Conservation (phyloP, 495 filamentous ascomycete genomes). For the Aspergillus homomorphus region DNA sequence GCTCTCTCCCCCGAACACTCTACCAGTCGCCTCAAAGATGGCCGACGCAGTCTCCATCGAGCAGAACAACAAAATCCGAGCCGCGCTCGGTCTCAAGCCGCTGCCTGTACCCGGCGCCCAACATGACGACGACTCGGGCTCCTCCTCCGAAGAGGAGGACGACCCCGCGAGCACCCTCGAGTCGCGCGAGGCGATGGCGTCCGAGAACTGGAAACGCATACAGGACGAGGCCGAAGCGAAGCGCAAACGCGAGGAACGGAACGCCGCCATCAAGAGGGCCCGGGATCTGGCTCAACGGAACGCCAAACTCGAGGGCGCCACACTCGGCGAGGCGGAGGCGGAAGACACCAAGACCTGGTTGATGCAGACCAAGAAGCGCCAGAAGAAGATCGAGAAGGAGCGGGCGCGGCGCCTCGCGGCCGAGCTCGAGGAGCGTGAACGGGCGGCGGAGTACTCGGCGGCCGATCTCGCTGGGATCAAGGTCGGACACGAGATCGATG, state of each 20-base stretch:
- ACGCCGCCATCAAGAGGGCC: slow-evolving; percentile 79
- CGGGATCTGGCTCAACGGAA: slow-evolving; percentile 77
- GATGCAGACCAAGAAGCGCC: slow-evolving; percentile 78
- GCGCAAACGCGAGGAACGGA: slow-evolving; percentile 70
- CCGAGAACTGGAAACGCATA: slow-evolving; percentile 68
- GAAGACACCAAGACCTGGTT: slow-evolving; percentile 83
- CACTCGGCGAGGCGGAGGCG: slow-evolving; percentile 65
- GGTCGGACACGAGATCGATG: slow-evolving; percentile 78
- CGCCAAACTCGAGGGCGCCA: slow-evolving; percentile 71
- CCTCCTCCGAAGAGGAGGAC: slow-evolving; percentile 49
- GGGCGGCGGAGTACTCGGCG: slow-evolving; percentile 62
- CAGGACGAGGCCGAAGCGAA: slow-evolving; percentile 64
- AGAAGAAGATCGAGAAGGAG: slow-evolving; percentile 83
- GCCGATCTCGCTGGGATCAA: slow-evolving; percentile 85
- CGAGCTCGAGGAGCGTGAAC: slow-evolving; percentile 67
- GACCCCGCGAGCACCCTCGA: slow-evolving; percentile 74
- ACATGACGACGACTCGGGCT: slow-evolving; percentile 34
- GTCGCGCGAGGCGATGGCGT: slow-evolving; percentile 70
- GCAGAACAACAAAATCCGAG: slow-evolving; percentile 89
- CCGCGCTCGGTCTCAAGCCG: slow-evolving; percentile 84
- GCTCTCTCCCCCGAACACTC: slow-evolving; percentile 2
- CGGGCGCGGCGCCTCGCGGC: slow-evolving; percentile 66
- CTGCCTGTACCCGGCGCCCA: slow-evolving; percentile 71
- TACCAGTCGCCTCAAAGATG: slow-evolving; percentile 50
- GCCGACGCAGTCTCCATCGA: slow-evolving; percentile 81